These are phyloP conservation scores for Monilinia fructigena DNA, from an alignment of 2,329 filamentous ascomycete genomes.

Conservation along the genomic window DNA sequence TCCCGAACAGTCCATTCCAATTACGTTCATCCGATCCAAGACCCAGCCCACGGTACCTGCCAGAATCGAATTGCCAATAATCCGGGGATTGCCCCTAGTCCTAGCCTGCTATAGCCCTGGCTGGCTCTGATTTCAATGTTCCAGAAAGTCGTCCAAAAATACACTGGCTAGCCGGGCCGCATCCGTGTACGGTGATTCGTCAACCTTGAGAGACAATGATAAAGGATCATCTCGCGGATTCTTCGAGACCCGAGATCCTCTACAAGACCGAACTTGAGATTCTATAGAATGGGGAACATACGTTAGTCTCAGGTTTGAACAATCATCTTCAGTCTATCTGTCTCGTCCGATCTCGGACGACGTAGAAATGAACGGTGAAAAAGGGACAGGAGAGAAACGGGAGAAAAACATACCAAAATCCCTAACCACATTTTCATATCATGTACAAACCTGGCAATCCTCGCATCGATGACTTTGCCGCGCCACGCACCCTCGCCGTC, in stretches of 20 bases:
- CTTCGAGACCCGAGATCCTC: constrained; percentile 25
- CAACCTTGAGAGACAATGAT: constrained; percentile 15
- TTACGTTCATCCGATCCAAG: constrained; percentile 12
- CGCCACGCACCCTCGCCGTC: constrained; percentile 37
- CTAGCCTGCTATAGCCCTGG: constrained; percentile 8
- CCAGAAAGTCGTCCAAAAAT: constrained; percentile 38
- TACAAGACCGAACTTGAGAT: constrained; percentile 31
- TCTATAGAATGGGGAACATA: constrained; percentile 25
- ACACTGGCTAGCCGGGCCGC: constrained; percentile 36
- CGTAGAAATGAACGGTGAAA: constrained; percentile 3
- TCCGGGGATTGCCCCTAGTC: constrained; percentile 5
- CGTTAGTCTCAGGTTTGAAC: constrained; percentile 26
- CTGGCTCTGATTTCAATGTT: constrained; percentile 27
- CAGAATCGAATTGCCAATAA: constrained; percentile 10
- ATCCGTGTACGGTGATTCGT: constrained; percentile 34
- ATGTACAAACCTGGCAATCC: constrained; percentile 31
- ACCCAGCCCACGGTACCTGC: constrained; percentile 13
- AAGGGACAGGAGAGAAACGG: background rate
- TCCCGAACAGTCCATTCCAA: background rate
- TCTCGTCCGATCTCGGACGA: background rate
- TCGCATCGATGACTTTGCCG: constrained; percentile 29
- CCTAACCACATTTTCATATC: constrained; percentile 33
- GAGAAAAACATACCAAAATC: constrained; percentile 34
- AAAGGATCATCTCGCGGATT: constrained; percentile 17
- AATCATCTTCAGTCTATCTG: background rate